These are phyloP conservation scores for Magnolia kwangsiensis DNA, from an alignment of 164 flowering plant genomes.

Conservation along the genomic window DNA sequence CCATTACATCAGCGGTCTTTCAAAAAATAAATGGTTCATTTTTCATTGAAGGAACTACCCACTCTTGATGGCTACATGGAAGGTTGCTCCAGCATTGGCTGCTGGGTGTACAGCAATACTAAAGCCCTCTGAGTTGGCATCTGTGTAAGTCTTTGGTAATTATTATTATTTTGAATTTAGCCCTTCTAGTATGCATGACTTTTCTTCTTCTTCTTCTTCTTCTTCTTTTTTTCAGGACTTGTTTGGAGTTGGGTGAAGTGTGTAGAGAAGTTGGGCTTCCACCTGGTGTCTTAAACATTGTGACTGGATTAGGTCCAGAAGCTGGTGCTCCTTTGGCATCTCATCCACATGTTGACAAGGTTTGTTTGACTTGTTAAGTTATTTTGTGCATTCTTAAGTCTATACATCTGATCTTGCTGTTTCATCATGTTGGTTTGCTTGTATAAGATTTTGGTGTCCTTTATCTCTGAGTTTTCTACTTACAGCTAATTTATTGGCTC, in stretches of 20 bases:
- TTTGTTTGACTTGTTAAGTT: conserved; percentile 16
- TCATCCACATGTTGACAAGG: conserved; percentile 97
- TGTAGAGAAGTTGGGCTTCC: conserved; percentile 92
- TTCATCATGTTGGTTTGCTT: conserved; percentile 1
- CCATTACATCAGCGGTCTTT: neutral
- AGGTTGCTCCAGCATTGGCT: conserved; percentile 97
- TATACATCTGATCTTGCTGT: neutral
- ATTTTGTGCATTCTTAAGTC: conserved; percentile 3
- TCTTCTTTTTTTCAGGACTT: conserved; percentile 56
- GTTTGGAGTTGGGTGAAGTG: conserved; percentile 88
- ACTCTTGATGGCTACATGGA: conserved; percentile 91
- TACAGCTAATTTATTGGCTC: neutral
- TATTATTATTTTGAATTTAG: neutral
- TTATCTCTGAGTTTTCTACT: neutral
- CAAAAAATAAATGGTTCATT: neutral
- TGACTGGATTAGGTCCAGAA: conserved; percentile 90
- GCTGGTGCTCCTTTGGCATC: conserved; percentile 97
- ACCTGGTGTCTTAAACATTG: conserved; percentile 81
- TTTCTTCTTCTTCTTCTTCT: neutral
- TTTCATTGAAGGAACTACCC: conserved; percentile 79
- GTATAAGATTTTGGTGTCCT: neutral
- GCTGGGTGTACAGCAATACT: conserved; percentile 96
- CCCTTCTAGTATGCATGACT: too few species aligned
- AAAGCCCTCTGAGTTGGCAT: conserved; percentile 93
- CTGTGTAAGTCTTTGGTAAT: conserved; percentile 48